Base-by-base conservation (phyloP, 1,139 yeast species). In the Yamadazyma taylorii region DNA sequence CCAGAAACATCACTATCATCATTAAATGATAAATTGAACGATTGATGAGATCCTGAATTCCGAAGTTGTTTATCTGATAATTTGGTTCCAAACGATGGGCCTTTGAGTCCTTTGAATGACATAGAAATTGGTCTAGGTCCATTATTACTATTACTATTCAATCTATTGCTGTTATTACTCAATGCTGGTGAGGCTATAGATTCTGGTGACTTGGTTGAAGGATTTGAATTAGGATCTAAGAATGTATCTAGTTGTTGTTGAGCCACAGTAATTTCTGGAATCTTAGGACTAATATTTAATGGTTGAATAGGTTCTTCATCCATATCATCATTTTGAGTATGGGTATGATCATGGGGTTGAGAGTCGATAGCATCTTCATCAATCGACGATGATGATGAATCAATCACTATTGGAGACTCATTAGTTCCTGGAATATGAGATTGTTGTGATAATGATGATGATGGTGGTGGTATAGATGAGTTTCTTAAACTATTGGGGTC, bases 31-130 rank as follows among this genome's bases (percentile, higher is more conserved):
- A 68, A 48, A 38, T 63, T 69, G 43, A 70, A 66, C 24, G 73
- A 69, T 51, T 70, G 75, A 45, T 70, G 75, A 3, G 74, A 68
- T 21, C 61, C 71, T 17, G 66, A 60, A 30, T 53, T 57, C 38
- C 72, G 50, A 22, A 68, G 48, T 29, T 57, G 48, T 35, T 56
- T 65, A 31, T 50, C 54, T 5, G 57, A 53, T 15, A 66, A 41
- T 35, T 66, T 61, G 14, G 67, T 61, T 8, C 62, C 70, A 47
- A 79, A 75, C 1, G 78, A 66, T 1, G 87, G 82, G 0, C 80
- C 83, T 39, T 64, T 71, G 40, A 81, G 58, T 0, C 88, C 88
- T 47, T 74, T 73, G 58, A 80, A 81, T 1, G 88, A 80, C 83
- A 79, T 75, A 2, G 86, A 79, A 5, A 80, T 65, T 11, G 86